phyloP scores from a whole-genome alignment of 768 basidiomycete species.

The Lentinula sp. region DNA sequence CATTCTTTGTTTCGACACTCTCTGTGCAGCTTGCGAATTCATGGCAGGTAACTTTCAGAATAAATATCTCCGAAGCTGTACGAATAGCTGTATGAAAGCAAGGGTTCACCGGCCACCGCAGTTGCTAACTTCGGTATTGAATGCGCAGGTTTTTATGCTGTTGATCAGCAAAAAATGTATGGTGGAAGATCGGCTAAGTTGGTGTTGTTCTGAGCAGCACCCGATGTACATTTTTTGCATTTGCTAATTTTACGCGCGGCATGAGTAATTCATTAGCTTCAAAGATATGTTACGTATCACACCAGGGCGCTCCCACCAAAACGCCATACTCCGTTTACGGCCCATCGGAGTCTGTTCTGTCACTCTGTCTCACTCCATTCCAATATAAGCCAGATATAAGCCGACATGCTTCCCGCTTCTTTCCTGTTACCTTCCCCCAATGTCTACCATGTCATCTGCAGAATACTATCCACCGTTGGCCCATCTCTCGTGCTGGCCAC shows the following conservation, averaged over 20 bases:
- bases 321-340: constrained; percentile 8
- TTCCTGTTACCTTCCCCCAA: constrained; percentile 5
- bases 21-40: background rate
- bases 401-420: constrained; percentile 3
- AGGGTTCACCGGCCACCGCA: background rate
- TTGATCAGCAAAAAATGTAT: background rate
- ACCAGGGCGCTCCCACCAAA: constrained; percentile 18
- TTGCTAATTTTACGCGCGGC: constrained; percentile 10
- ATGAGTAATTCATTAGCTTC: background rate
- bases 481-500: constrained; percentile 16
- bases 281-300: constrained; percentile 20
- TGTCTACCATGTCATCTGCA: constrained; percentile 18
- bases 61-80: background rate
- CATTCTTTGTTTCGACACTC: background rate
- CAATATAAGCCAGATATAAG: constrained; percentile 30
- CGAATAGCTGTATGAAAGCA: background rate
- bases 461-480: constrained; percentile 12
- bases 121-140: background rate
- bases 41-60: background rate
- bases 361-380: constrained; percentile 17
- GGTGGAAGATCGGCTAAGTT: background rate
- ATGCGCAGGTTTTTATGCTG: background rate
- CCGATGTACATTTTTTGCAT: constrained; percentile 4
- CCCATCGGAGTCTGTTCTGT: constrained; percentile 22
- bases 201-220: background rate